Conservation (phyloP, 345 rosid genomes). For the Populus alba region DNA sequence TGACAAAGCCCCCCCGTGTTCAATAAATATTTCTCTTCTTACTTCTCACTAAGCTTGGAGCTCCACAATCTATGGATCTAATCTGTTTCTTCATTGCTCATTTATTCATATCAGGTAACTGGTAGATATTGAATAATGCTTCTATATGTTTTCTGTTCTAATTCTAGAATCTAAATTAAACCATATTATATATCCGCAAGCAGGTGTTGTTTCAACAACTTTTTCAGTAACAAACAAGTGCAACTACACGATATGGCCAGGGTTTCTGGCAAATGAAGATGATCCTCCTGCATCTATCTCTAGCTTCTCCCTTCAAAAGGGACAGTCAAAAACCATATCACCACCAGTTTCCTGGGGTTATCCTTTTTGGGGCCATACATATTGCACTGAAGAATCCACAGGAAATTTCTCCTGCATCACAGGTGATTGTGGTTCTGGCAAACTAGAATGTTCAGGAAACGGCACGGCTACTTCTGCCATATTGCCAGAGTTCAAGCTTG, state of each 20-base stretch:
- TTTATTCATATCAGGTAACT: no score
- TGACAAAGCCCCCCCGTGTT: no score
- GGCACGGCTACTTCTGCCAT: constrained; percentile 80
- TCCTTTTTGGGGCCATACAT: constrained; percentile 83
- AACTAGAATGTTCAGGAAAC: constrained; percentile 65
- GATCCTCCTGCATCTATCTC: constrained; percentile 59
- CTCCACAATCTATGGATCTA: no score
- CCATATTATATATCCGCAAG: not conserved
- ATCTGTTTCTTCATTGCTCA: no score
- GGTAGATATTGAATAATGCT: no score
- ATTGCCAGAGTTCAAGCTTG: constrained; percentile 71
- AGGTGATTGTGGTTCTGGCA: constrained; percentile 79
- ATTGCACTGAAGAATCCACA: constrained; percentile 60
- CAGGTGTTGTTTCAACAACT: constrained; percentile 52
- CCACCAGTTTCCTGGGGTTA: constrained; percentile 87
- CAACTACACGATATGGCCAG: constrained; percentile 80
- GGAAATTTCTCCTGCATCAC: constrained; percentile 69
- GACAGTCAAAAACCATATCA: constrained; percentile 46
- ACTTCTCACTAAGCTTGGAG: no score
- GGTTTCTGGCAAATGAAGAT: constrained; percentile 68
- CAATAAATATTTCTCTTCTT: no score
- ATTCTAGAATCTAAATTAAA: not conserved
- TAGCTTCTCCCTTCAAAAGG: constrained; percentile 74
- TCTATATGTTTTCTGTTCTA: no score
- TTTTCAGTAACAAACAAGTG: constrained; percentile 68